A percentile compares a stretch with the other conserved stretches of the same genome.
phyloP scores from a whole-genome alignment of 176 grass and related monocot species.

The Lolium multiflorum region DNA sequence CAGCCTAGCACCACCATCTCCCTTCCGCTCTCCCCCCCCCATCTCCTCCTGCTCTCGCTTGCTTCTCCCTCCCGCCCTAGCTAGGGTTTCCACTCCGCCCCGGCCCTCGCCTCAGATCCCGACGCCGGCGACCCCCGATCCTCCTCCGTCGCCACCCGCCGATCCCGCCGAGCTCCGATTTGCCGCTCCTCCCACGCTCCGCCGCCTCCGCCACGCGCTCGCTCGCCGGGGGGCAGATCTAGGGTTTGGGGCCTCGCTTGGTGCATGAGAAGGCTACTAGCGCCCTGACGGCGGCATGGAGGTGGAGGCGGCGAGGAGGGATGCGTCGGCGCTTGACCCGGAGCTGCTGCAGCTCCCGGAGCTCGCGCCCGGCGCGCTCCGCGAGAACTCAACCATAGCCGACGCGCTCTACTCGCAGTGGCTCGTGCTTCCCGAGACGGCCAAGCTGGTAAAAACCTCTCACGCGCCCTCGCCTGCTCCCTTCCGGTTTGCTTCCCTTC shows the following conservation, averaged over 20 bases:
- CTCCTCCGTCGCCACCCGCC: conserved; percentile 16
- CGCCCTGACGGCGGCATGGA: conserved; percentile 77
- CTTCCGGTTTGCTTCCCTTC: conserved; percentile 27
- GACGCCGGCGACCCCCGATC: conserved; percentile 40
- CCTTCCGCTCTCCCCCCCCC: conserved; percentile 21
- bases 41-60: conserved; percentile 31
- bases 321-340: conserved; percentile 82
- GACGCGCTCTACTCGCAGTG: conserved; percentile 87
- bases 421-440: conserved; percentile 81
- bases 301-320: conserved; percentile 72
- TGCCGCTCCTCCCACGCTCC: not conserved
- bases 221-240: conserved; percentile 56
- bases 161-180: conserved; percentile 46
- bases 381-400: conserved; percentile 67
- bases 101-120: conserved; percentile 43
- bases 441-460: conserved; percentile 76
- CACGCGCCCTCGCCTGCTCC: not conserved
- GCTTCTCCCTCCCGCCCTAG: conserved; percentile 36
- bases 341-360: conserved; percentile 95
- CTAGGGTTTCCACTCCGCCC: conserved; percentile 52
- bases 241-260: conserved; percentile 38
- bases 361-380: conserved; percentile 72
- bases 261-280: conserved; percentile 94
- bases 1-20: conserved; percentile 36
- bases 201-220: conserved; percentile 20